phyloP scores from a whole-genome alignment of 148 eudicot genomes.

The Arctostaphylos glauca region DNA sequence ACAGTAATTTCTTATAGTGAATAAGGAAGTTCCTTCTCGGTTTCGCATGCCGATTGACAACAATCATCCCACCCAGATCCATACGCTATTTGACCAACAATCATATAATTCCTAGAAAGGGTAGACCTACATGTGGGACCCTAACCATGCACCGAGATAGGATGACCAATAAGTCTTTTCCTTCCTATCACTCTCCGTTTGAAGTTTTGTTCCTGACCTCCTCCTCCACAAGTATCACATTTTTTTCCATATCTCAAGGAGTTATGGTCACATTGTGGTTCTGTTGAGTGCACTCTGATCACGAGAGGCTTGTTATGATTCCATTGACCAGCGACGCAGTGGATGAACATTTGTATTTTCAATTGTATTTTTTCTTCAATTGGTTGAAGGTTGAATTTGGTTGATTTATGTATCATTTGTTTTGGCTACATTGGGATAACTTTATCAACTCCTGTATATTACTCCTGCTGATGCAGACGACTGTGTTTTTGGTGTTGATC shows the following conservation, averaged over 20 bases:
- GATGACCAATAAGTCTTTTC: no score
- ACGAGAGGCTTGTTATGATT: background rate
- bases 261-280: background rate
- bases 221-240: background rate
- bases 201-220: no score
- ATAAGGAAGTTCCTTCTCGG: no score
- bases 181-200: no score
- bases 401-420: background rate
- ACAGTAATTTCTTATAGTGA: no score
- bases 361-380: background rate
- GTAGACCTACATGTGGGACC: no score
- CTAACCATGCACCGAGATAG: no score
- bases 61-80: no score
- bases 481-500: background rate
- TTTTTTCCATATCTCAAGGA: background rate
- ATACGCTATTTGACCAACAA: no score
- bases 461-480: background rate
- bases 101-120: no score
- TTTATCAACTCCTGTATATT: background rate
- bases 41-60: no score
- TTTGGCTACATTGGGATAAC: background rate
- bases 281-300: background rate
- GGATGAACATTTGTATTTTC: background rate
- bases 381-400: background rate
- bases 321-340: background rate